phyloP scores from a whole-genome alignment of 2,329 filamentous ascomycete genomes.

The Drechslera avenae region DNA sequence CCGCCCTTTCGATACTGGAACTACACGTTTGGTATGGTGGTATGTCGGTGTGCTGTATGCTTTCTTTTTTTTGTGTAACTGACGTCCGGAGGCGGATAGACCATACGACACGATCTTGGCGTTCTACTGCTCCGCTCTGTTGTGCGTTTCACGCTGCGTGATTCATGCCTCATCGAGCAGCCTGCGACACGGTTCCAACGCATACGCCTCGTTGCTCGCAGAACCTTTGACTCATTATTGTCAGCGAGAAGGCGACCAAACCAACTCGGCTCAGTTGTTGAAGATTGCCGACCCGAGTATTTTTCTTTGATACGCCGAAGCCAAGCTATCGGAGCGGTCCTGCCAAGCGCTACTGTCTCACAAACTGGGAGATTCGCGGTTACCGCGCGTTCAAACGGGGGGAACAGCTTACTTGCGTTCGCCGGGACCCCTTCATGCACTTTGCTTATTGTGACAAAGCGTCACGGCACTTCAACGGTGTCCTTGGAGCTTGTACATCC shows the following conservation, averaged over 20 bases:
- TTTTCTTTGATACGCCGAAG: too few relatives aligned
- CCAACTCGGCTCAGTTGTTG: too few relatives aligned
- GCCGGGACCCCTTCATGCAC: slow-evolving; percentile 9
- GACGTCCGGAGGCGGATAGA: background rate
- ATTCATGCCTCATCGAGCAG: slow-evolving; percentile 10
- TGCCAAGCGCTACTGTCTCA: slow-evolving; percentile 9
- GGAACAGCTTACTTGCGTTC: slow-evolving; percentile 4
- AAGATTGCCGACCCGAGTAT: too few relatives aligned
- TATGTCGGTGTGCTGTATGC: slow-evolving; percentile 18
- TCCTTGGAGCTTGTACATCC: slow-evolving; percentile 3
- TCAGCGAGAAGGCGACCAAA: background rate
- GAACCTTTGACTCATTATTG: background rate
- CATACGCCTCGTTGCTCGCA: background rate
- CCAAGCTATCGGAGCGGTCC: too few relatives aligned
- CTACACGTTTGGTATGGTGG: background rate
- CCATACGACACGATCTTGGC: slow-evolving; percentile 9
- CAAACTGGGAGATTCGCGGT: slow-evolving; percentile 3
- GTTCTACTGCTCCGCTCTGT: background rate
- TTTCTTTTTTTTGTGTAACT: background rate
- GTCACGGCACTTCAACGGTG: slow-evolving; percentile 2
- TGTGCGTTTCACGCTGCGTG: slow-evolving; percentile 10
- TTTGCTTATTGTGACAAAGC: slow-evolving; percentile 1
- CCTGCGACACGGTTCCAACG: slow-evolving; percentile 6
- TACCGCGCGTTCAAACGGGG: slow-evolving; percentile 8
- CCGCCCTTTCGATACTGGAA: slow-evolving; percentile 14